These are phyloP conservation scores for Breynia disticha DNA, from an alignment of 441 rosid genomes.

Conservation along the genomic window DNA sequence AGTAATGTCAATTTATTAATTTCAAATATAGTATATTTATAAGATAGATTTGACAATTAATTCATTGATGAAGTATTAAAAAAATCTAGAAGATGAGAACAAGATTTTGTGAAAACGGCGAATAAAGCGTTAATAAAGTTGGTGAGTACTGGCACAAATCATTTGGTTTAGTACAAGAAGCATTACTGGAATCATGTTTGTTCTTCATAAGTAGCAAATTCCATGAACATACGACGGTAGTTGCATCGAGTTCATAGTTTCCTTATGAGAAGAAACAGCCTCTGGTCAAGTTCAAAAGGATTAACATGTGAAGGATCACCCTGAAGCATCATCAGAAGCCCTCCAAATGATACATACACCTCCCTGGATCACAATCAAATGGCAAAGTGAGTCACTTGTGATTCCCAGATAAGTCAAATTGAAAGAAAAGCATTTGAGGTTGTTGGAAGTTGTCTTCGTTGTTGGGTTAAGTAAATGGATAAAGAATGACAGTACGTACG, in stretches of 20 bases:
- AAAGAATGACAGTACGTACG: slow-evolving; percentile 32
- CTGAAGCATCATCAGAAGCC: slow-evolving; percentile 75
- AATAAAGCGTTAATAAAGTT: too few relatives aligned
- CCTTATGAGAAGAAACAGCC: slow-evolving; percentile 75
- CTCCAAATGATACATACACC: slow-evolving; percentile 70
- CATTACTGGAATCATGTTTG: too few relatives aligned
- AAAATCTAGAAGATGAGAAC: too few relatives aligned
- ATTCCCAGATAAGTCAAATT: neutral
- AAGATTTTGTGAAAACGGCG: too few relatives aligned
- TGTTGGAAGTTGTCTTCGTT: neutral
- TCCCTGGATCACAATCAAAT: slow-evolving; percentile 36
- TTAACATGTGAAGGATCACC: slow-evolving; percentile 70
- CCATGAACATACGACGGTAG: too few relatives aligned
- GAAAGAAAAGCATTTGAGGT: neutral
- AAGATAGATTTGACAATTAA: too few relatives aligned
- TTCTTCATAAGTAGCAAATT: too few relatives aligned
- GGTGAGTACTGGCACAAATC: too few relatives aligned
- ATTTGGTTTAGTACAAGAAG: too few relatives aligned
- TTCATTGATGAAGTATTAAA: too few relatives aligned
- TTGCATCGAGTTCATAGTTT: slow-evolving; percentile 33
- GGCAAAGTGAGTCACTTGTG: neutral
- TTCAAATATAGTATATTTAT: too few relatives aligned
- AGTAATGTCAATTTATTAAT: too few relatives aligned
- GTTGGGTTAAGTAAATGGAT: neutral
- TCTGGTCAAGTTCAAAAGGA: slow-evolving; percentile 74